A percentile compares a stretch with the other conserved stretches of the same genome.
Evolutionary conservation across 2,329 filamentous ascomycete genomes (phyloP).

Genomic region (Sclerotinia spermophila): DNA sequence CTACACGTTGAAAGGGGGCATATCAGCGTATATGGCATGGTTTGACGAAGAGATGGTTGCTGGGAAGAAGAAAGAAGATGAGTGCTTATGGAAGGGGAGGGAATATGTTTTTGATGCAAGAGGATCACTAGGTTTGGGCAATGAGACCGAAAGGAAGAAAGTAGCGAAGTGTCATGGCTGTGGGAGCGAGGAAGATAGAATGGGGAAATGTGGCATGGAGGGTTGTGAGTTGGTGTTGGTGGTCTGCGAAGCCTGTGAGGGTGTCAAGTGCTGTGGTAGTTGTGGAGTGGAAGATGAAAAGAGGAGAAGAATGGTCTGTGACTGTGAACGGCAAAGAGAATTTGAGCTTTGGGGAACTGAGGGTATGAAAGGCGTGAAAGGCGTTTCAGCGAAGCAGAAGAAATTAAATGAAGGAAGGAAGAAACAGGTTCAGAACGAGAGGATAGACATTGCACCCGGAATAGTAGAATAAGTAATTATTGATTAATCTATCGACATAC

Average conservation of each 20-base stretch:
- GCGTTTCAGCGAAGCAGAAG: constrained; percentile 22
- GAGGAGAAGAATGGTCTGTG: constrained; percentile 29
- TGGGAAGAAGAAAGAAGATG: constrained; percentile 30
- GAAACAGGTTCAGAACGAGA: constrained; percentile 5
- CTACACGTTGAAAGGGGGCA: constrained; percentile 36
- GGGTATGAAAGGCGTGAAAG: constrained; percentile 15
- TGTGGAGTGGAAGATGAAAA: constrained; percentile 29
- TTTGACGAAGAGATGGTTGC: constrained; percentile 35
- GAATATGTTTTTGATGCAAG: constrained; percentile 39
- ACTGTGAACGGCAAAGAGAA: constrained; percentile 35
- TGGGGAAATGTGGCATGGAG: constrained; percentile 35
- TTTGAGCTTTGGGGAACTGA: constrained; percentile 33
- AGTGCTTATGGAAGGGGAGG: constrained; percentile 35
- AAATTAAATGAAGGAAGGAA: constrained; percentile 23
- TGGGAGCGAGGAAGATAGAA: constrained; percentile 25
- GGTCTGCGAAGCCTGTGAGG: constrained; percentile 33
- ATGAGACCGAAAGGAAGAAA: constrained; percentile 19
- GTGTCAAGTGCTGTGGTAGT: constrained; percentile 32
- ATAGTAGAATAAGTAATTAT: neutral
- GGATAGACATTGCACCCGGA: constrained; percentile 25
- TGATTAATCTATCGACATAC: neutral
- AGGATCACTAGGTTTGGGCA: constrained; percentile 31
- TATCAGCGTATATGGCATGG: constrained; percentile 37
- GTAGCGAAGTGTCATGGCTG: constrained; percentile 36
- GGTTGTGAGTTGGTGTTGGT: constrained; percentile 37